Percentiles rank a stretch among this genome's conserved stretches.
These are phyloP conservation scores for Vitis hybrid DNA, from an alignment of 177 flowering plant genomes.

Conservation along the genomic window DNA sequence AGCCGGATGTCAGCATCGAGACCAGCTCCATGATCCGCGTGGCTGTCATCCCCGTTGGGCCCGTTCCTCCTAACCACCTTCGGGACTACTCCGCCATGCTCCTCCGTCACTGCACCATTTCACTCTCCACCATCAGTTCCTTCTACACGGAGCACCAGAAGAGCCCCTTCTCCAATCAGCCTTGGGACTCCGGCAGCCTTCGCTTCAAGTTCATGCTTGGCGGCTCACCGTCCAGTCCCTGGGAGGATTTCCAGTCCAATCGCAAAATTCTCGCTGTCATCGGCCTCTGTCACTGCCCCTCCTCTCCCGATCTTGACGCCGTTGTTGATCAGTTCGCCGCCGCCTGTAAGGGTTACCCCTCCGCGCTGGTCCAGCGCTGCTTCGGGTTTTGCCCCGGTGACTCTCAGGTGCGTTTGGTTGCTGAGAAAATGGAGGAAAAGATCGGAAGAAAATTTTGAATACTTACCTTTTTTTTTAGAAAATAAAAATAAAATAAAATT, in stretches of 20 bases:
- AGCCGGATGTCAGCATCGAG: conserved; percentile 96
- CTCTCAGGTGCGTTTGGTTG: conserved; percentile 53
- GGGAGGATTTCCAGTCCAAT: conserved; percentile 96
- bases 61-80: conserved; percentile 54
- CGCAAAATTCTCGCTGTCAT: conserved; percentile 88
- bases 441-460: too few relatives aligned
- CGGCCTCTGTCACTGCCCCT: conserved; percentile 89
- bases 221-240: conserved; percentile 77
- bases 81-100: conserved; percentile 82
- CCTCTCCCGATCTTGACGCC: conserved; percentile 72
- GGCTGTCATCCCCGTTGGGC: conserved; percentile 83
- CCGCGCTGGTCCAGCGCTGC: conserved; percentile 78
- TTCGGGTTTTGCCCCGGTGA: conserved; percentile 90
- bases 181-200: conserved; percentile 86
- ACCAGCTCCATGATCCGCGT: conserved; percentile 80
- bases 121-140: conserved; percentile 77
- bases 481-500: background rate
- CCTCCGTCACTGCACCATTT: conserved; percentile 57
- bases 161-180: conserved; percentile 87
- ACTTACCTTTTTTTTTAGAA: background rate
- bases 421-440: too few relatives aligned
- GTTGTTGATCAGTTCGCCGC: conserved; percentile 51
- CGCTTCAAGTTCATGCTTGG: conserved; percentile 90
- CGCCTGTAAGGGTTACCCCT: conserved; percentile 58
- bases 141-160: conserved; percentile 99